Base-by-base conservation (phyloP, 202 grass and related monocot genomes). In the Schoenoplectus tabernaemontani region DNA sequence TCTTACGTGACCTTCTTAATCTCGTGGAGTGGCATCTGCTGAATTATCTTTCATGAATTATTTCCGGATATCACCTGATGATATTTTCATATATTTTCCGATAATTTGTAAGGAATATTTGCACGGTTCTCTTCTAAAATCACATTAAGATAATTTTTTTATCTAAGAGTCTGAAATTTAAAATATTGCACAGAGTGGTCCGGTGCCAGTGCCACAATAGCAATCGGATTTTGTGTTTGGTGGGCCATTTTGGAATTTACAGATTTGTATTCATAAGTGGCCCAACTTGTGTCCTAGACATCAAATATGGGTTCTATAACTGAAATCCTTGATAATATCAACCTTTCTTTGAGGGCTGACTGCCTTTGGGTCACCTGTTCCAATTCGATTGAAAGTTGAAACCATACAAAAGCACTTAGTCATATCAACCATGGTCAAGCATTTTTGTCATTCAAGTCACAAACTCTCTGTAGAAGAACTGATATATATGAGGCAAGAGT, bases 181-280 rank as follows among this genome's bases (percentile, higher is more conserved):
- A 44, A 44, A 9, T 44, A 39, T 39, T 39, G 37, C 6, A 4
- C 6, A 5, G 62, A 44, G 42, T 4, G 42, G 42, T 96, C 15
- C 86, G 86, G 32, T 13, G 15, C 33, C 33, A 36, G 77, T 96
- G 87, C 64, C 88, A 33, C 10, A 62, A 62, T 62, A 62, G 59
- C 59, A 9, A 46, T 0, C n/a, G 32, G 63, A 38, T 42, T 42
- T 42, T 66, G 34, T 39, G 36, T 17, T 67, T 67, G 37, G 20
- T 39, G 36, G 17, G 17, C 37, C 37, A 39, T 42, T 7, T 20
- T 42, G 64, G 15, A 67, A 67, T 2, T 64, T 15, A 66, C n/a
- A 39, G n/a, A 20, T 10, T 22, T 67, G 8, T 42, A 67, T 66
- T 41, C 6, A 19, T 41, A 20, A 41, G 63, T 53, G 48, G 17